These are phyloP conservation scores for Carex sylvatica DNA, from an alignment of 202 grass and related monocot genomes.

Conservation along the genomic window DNA sequence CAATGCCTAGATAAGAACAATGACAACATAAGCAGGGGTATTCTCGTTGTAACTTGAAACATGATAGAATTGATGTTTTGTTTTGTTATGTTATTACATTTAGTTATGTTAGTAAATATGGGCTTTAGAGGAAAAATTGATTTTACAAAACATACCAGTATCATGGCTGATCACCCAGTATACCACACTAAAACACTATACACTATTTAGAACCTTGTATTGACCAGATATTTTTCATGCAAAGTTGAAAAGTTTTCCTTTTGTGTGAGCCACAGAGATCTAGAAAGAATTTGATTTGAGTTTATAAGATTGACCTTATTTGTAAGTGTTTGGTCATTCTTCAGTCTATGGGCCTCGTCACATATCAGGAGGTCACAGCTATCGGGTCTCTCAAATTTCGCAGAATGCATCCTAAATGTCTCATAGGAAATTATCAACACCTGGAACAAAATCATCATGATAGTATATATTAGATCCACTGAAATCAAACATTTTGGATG, in stretches of 20 bases:
- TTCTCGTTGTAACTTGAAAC: constrained; percentile 11
- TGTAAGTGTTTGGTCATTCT: constrained; percentile 95
- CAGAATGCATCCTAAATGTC: constrained; percentile 95
- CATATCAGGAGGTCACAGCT: constrained; percentile 98
- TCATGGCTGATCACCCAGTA: not conserved
- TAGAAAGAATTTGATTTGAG: not conserved
- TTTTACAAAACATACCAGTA: not conserved
- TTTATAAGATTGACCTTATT: constrained; percentile 55
- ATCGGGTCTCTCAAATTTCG: constrained; percentile 81
- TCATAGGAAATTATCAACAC: constrained; percentile 97
- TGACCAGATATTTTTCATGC: not conserved
- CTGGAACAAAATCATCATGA: constrained; percentile 44
- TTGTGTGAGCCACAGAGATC: not conserved
- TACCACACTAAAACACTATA: not conserved
- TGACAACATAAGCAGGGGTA: not conserved
- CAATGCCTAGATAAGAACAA: constrained; percentile 50
- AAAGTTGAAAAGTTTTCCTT: not conserved
- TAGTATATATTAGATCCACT: constrained; percentile 14
- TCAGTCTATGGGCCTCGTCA: constrained; percentile 92
- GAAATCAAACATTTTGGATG: not conserved
- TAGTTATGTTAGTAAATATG: not conserved
- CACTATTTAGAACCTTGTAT: not conserved
- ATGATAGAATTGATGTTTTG: not conserved
- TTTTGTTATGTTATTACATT: not conserved
- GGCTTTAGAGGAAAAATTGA: not conserved